A percentile compares a stretch with the other conserved stretches of the same genome.
Evolutionary conservation across 2,329 filamentous ascomycete species (phyloP).

Genomic region (Aspergillus alliaceus): DNA sequence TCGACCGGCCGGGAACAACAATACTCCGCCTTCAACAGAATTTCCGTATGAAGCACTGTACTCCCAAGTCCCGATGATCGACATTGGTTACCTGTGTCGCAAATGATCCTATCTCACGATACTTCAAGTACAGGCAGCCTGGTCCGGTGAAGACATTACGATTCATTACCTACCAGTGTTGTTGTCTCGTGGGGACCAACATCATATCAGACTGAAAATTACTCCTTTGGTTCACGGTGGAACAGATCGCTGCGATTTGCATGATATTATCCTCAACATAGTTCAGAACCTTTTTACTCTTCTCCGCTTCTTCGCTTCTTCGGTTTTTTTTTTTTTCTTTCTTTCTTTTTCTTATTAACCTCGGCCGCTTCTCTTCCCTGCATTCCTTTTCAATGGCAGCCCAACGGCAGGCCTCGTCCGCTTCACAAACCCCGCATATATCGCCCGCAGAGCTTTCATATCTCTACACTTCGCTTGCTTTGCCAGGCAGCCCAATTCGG

Average conservation of each 20-base stretch:
- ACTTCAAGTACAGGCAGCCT: neutral
- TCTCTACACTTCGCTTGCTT: slow-evolving; percentile 81
- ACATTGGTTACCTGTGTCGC: slow-evolving; percentile 4
- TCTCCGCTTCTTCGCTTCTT: no score
- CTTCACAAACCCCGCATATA: slow-evolving; percentile 60
- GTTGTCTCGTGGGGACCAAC: neutral
- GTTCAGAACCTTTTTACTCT: neutral
- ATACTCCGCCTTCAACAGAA: slow-evolving; percentile 29
- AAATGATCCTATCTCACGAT: slow-evolving; percentile 10
- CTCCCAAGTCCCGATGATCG: slow-evolving; percentile 11
- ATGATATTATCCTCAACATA: neutral
- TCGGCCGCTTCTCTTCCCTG: neutral
- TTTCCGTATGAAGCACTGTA: slow-evolving; percentile 24
- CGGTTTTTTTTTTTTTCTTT: no score
- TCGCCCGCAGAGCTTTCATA: slow-evolving; percentile 96
- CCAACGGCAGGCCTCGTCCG: slow-evolving; percentile 57
- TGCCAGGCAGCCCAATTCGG: slow-evolving; percentile 73
- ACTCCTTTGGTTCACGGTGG: neutral
- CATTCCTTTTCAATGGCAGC: slow-evolving; percentile 56
- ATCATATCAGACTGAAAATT: neutral
- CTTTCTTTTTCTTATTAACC: neutral
- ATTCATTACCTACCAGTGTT: neutral
- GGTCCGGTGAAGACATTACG: neutral
- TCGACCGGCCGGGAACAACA: slow-evolving; percentile 22
- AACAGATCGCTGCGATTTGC: neutral